These are phyloP conservation scores for Lachnellula occidentalis DNA, from an alignment of 2,329 filamentous ascomycete species.

Conservation along the genomic window DNA sequence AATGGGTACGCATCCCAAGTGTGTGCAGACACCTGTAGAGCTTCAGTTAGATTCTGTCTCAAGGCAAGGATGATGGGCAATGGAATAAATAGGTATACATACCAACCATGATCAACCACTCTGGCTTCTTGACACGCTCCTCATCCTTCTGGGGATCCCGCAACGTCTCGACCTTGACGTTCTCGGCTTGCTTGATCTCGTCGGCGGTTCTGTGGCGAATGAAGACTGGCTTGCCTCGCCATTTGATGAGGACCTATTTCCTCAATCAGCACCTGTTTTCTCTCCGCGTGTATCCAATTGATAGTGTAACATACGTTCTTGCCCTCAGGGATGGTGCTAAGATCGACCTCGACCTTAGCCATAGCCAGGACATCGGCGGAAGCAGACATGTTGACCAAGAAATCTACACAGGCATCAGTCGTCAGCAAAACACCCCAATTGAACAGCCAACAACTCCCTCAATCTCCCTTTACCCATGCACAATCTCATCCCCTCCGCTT, in stretches of 20 bases:
- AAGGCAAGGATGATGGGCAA: slow-evolving; percentile 19
- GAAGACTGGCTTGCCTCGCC: slow-evolving; percentile 99
- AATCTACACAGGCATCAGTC: slow-evolving; percentile 56
- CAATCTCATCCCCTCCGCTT: neutral
- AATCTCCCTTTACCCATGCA: neutral
- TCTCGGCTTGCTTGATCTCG: slow-evolving; percentile 94
- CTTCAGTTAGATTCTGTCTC: neutral
- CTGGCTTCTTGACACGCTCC: slow-evolving; percentile 94
- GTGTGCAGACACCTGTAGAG: slow-evolving; percentile 84
- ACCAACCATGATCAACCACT: slow-evolving; percentile 99
- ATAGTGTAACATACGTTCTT: slow-evolving; percentile 74
- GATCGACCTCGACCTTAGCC: slow-evolving; percentile 98
- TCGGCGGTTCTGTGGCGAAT: slow-evolving; percentile 92
- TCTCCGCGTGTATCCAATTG: slow-evolving; percentile 2
- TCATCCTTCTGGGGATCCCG: slow-evolving; percentile 88
- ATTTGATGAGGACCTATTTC: slow-evolving; percentile 91
- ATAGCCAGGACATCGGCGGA: slow-evolving; percentile 97
- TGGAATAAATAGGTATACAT: slow-evolving; percentile 29
- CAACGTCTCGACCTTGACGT: slow-evolving; percentile 73
- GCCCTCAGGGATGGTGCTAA: slow-evolving; percentile 89
- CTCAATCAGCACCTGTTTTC: slow-evolving; percentile 10
- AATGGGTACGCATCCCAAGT: slow-evolving; percentile 98
- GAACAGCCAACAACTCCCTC: neutral
- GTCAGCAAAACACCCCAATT: slow-evolving; percentile 24
- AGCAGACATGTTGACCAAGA: slow-evolving; percentile 99